phyloP scores from a whole-genome alignment of 805 yeast genomes.

The Suhomyces prunicola region DNA sequence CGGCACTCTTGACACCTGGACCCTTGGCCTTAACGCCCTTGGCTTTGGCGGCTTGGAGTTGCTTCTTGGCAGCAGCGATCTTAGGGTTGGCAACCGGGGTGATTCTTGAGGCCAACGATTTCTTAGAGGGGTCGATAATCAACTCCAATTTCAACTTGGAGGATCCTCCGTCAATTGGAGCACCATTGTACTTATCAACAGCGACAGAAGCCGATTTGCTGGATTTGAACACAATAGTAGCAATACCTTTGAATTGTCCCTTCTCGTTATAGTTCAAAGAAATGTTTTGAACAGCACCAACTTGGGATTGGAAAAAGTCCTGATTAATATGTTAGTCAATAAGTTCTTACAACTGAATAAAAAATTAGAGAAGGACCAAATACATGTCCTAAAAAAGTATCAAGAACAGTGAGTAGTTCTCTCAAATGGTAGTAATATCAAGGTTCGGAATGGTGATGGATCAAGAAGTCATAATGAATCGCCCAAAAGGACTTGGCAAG shows the following conservation, averaged over 20 bases:
- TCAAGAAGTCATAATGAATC: background rate
- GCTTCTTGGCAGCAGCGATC: slow-evolving; percentile 24
- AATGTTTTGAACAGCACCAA: slow-evolving; percentile 79
- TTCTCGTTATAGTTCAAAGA: slow-evolving; percentile 76
- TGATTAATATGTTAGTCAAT: slow-evolving; percentile 36
- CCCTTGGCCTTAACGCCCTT: slow-evolving; percentile 13
- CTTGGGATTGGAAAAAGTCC: slow-evolving; percentile 86
- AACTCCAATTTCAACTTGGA: slow-evolving; percentile 74
- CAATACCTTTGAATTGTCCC: slow-evolving; percentile 90
- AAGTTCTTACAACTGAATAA: background rate
- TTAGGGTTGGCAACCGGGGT: slow-evolving; percentile 21
- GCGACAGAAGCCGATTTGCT: slow-evolving; percentile 73
- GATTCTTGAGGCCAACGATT: slow-evolving; percentile 73
- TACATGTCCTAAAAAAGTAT: background rate
- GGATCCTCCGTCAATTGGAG: slow-evolving; percentile 88
- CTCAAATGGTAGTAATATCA: background rate
- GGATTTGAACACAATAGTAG: slow-evolving; percentile 74
- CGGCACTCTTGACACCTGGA: slow-evolving; percentile 11
- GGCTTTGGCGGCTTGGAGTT: slow-evolving; percentile 28
- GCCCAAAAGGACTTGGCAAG: background rate
- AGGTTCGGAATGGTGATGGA: background rate
- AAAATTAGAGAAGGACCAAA: slow-evolving; percentile 2
- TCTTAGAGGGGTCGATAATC: slow-evolving; percentile 78
- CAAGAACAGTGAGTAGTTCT: background rate
- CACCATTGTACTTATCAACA: slow-evolving; percentile 81